Evolutionary conservation across 306 rosid species (phyloP).

Genomic region (Coriaria nepalensis): DNA sequence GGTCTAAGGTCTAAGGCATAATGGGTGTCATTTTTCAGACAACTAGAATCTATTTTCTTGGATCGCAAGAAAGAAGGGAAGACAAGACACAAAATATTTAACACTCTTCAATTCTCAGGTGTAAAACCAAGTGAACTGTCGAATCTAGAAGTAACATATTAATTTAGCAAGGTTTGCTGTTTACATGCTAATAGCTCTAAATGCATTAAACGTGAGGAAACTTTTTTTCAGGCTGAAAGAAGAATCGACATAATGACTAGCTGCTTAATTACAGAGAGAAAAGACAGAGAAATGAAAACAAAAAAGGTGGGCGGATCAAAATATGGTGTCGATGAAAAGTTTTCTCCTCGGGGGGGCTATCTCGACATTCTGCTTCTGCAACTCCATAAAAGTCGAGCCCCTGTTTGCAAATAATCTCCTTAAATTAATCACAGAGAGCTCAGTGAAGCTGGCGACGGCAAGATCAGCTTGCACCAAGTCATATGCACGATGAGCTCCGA

Average conservation of each 20-base stretch:
- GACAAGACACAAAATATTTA: too few relatives aligned
- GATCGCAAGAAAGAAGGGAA: too few relatives aligned
- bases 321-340: slow-evolving; percentile 74
- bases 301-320: slow-evolving; percentile 24
- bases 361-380: slow-evolving; percentile 68
- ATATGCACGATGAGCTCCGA: slow-evolving; percentile 84
- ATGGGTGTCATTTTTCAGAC: too few relatives aligned
- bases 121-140: too few relatives aligned
- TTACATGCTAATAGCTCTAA: neutral
- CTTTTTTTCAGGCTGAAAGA: neutral
- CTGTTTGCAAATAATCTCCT: slow-evolving; percentile 84
- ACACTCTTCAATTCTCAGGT: too few relatives aligned
- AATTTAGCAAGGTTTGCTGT: neutral
- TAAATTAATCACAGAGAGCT: slow-evolving; percentile 91
- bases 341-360: slow-evolving; percentile 71
- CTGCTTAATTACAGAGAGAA: slow-evolving; percentile 30
- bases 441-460: slow-evolving; percentile 76
- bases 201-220: neutral
- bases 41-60: too few relatives aligned
- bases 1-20: too few relatives aligned
- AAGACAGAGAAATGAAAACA: neutral
- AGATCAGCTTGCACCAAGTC: slow-evolving; percentile 94
- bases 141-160: too few relatives aligned
- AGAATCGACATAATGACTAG: slow-evolving; percentile 9
- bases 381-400: slow-evolving; percentile 86